Percentiles rank a stretch among this genome's conserved stretches.
These are phyloP conservation scores for Backusella psychrophila DNA, from an alignment of 192 early-diverging fungal species.

Conservation along the genomic window DNA sequence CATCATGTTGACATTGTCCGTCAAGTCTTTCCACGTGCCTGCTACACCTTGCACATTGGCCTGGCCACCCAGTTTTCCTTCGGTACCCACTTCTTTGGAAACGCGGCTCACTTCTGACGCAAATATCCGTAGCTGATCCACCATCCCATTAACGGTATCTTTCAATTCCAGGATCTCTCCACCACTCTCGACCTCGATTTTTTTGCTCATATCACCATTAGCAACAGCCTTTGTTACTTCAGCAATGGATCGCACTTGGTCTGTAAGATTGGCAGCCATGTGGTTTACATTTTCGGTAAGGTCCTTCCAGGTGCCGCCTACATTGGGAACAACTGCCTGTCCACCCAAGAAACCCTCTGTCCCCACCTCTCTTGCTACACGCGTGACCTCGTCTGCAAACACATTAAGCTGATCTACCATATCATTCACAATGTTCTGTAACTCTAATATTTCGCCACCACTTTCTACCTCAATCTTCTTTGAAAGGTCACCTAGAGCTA, in stretches of 20 bases:
- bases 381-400: conserved; percentile 60
- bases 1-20: conserved; percentile 64
- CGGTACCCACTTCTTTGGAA: conserved; percentile 58
- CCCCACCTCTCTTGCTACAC: conserved; percentile 62
- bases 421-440: conserved; percentile 65
- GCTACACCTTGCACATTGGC: conserved; percentile 49
- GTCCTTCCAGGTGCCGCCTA: conserved; percentile 59
- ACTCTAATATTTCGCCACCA: conserved; percentile 63
- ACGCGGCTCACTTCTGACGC: conserved; percentile 57
- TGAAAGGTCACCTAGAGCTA: conserved; percentile 61
- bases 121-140: conserved; percentile 54
- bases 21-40: conserved; percentile 60
- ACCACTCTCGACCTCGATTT: conserved; percentile 41
- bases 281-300: conserved; percentile 61
- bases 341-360: conserved; percentile 59
- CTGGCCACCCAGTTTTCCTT: conserved; percentile 60
- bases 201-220: conserved; percentile 53
- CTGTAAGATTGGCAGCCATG: conserved; percentile 62
- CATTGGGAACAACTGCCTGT: conserved; percentile 39
- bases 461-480: conserved; percentile 62
- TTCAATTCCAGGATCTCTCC: conserved; percentile 62
- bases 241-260: conserved; percentile 59
- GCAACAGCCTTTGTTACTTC: conserved; percentile 57
- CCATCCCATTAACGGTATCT: conserved; percentile 55
- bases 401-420: conserved; percentile 65